Evolutionary conservation across 2,329 filamentous ascomycete species (phyloP).

Genomic region (Xenosphaeropsis pyriputrescens): DNA sequence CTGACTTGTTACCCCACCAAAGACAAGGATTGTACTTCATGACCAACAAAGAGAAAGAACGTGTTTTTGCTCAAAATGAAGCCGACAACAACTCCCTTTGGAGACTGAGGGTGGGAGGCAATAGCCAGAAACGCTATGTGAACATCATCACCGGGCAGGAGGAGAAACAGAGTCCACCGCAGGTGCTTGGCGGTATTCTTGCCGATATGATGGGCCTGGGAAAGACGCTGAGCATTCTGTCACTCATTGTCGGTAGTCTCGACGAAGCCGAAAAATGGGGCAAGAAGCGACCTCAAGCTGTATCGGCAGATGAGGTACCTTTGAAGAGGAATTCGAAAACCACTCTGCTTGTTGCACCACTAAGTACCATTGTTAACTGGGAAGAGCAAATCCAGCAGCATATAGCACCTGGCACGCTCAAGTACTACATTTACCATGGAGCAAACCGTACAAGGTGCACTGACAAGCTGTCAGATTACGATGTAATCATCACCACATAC

Average conservation of each 20-base stretch:
- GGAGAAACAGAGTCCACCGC: slow-evolving; percentile 41
- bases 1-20: slow-evolving; percentile 67
- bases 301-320: slow-evolving; percentile 17
- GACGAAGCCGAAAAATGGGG: slow-evolving; percentile 50
- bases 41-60: slow-evolving; percentile 57
- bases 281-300: slow-evolving; percentile 27
- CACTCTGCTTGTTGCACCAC: slow-evolving; percentile 75
- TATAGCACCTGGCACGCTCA: slow-evolving; percentile 47
- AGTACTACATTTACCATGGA: slow-evolving; percentile 79
- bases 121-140: slow-evolving; percentile 49
- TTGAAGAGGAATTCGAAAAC: slow-evolving; percentile 57
- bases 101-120: slow-evolving; percentile 43
- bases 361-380: slow-evolving; percentile 91
- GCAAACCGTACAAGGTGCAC: slow-evolving; percentile 56
- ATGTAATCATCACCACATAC: slow-evolving; percentile 88
- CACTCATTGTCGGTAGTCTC: slow-evolving; percentile 55
- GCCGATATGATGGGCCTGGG: slow-evolving; percentile 86
- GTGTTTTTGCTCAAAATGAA: slow-evolving; percentile 40
- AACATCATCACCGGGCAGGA: slow-evolving; percentile 75
- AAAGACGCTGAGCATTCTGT: slow-evolving; percentile 74
- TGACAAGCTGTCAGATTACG: slow-evolving; percentile 53
- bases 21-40: slow-evolving; percentile 85
- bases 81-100: slow-evolving; percentile 61
- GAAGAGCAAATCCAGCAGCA: slow-evolving; percentile 82
- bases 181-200: slow-evolving; percentile 59